These are phyloP conservation scores for Coniella lustricola DNA, from an alignment of 2,329 filamentous ascomycete genomes.

Conservation along the genomic window DNA sequence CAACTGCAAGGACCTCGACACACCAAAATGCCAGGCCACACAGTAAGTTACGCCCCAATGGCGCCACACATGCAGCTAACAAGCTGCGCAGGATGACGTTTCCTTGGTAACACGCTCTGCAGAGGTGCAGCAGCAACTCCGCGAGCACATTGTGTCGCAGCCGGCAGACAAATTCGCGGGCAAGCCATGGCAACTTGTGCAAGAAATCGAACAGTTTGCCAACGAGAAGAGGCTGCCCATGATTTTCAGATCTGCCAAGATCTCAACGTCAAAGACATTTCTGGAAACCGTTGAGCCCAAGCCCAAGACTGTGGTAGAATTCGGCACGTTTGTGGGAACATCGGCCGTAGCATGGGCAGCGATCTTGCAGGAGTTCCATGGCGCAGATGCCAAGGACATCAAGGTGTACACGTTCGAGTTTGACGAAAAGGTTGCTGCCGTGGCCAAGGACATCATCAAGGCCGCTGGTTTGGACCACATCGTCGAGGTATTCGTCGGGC, in stretches of 20 bases:
- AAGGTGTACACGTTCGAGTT: conserved; percentile 31
- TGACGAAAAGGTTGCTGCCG: conserved; percentile 23
- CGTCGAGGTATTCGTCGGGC: conserved; percentile 28
- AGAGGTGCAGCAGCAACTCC: conserved; percentile 3
- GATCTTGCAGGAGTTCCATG: conserved; percentile 20
- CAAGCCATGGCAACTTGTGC: conserved; percentile 24
- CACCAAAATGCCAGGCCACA: no score
- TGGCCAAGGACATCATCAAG: conserved; percentile 26
- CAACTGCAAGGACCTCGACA: no score
- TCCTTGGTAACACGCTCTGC: not conserved
- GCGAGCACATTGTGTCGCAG: conserved; percentile 13
- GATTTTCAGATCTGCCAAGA: conserved; percentile 26
- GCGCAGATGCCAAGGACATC: conserved; percentile 13
- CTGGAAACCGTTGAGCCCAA: conserved; percentile 20
- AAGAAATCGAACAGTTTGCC: conserved; percentile 27
- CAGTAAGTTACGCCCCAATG: not conserved
- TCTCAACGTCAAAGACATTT: conserved; percentile 18
- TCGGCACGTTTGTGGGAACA: conserved; percentile 30
- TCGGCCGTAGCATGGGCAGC: conserved; percentile 28
- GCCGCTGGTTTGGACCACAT: conserved; percentile 27
- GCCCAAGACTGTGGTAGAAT: conserved; percentile 28
- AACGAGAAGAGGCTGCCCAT: conserved; percentile 24
- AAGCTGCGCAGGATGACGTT: not conserved
- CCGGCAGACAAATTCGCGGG: conserved; percentile 15
- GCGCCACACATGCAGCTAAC: not conserved